Evolutionary conservation across 768 basidiomycete species (phyloP).

Genomic region (Boletus sensibilis): DNA sequence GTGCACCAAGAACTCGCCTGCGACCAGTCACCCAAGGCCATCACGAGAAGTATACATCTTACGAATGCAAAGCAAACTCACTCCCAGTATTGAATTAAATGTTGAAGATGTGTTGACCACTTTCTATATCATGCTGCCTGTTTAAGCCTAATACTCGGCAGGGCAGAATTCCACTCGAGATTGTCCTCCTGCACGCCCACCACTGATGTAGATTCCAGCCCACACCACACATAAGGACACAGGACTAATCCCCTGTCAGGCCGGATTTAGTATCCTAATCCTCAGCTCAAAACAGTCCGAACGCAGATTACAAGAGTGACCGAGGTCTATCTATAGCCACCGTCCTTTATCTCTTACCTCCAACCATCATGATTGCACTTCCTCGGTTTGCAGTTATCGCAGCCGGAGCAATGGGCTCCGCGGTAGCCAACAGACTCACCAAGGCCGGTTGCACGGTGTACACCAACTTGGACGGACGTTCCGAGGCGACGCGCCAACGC

Average conservation of each 20-base stretch:
- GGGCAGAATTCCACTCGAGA: conserved; percentile 7
- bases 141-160: conserved; percentile 3
- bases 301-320: conserved; percentile 1
- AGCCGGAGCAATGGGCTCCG: conserved; percentile 61
- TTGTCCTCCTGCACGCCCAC: conserved; percentile 12
- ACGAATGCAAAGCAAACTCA: not conserved
- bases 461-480: conserved; percentile 54
- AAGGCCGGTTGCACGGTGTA: conserved; percentile 51
- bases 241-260: not conserved
- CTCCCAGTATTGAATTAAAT: not conserved
- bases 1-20: not conserved
- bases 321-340: conserved; percentile 12
- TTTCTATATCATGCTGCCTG: not conserved
- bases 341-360: conserved; percentile 5
- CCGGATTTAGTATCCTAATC: not conserved
- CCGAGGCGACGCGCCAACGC: conserved; percentile 47
- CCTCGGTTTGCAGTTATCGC: conserved; percentile 48
- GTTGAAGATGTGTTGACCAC: conserved; percentile 4
- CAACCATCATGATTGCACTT: conserved; percentile 14
- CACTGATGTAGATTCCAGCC: conserved; percentile 20
- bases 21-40: not conserved
- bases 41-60: not conserved
- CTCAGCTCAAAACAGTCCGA: conserved; percentile 1
- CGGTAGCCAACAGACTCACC: conserved; percentile 48
- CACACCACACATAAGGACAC: conserved; percentile 3